Conservation (phyloP, 768 basidiomycete genomes). For the Auriscalpium microsporum region DNA sequence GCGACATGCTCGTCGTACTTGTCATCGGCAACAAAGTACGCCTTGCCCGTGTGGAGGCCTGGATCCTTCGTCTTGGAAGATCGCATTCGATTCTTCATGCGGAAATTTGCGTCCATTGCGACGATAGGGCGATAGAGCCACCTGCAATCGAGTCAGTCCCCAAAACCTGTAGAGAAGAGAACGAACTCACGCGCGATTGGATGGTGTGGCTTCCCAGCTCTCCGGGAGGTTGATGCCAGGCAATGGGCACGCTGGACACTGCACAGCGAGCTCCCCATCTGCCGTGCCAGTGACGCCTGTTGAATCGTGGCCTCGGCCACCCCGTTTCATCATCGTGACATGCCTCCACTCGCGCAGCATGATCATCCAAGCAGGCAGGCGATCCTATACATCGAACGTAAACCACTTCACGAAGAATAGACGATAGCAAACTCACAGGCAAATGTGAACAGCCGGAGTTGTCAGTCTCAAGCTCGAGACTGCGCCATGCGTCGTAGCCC, state of each 20-base stretch:
- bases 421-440: background rate
- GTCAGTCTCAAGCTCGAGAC: background rate
- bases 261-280: background rate
- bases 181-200: background rate
- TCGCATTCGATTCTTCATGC: background rate
- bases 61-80: background rate
- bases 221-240: background rate
- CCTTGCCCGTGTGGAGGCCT: background rate
- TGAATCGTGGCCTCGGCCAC: background rate
- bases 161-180: background rate
- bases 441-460: background rate
- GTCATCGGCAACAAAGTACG: background rate
- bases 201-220: background rate
- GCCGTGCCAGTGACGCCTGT: background rate
- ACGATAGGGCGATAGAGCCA: background rate
- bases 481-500: background rate
- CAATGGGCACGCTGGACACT: background rate
- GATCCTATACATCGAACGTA: background rate
- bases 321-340: background rate
- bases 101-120: background rate
- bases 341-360: background rate
- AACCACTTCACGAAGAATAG: background rate
- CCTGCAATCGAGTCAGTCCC: background rate
- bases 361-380: background rate
- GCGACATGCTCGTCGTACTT: background rate